Evolutionary conservation across 495 filamentous ascomycete species (phyloP), one percentile per base, ranked within the genome.

Genomic region (Monascus purpureus): DNA sequence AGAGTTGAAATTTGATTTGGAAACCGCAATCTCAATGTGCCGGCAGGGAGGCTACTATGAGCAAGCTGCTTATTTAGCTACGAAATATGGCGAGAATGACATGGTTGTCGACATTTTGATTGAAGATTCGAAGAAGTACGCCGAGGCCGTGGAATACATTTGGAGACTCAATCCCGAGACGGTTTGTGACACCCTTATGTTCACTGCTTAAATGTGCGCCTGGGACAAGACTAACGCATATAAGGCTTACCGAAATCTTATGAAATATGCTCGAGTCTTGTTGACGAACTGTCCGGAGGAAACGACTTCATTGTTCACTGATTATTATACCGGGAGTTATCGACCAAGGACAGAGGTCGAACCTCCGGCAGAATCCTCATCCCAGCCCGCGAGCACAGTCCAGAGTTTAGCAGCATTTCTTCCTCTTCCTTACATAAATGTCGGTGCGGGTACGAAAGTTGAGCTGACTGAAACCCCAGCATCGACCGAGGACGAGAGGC

Each of bases 21-120:
- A 96, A 38, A 97, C 92, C 5, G 92, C 92, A 2, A 97, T 96
- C 31, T 73, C 78, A 3, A 96, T 97, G 90, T 97, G 90, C 43
- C 74, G 92, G 12, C 90, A 97, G 58, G 92, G 86, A 14, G 86
- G 92, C n/a, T 97, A 97, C 51, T 88, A 77, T 47, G 83, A 94
- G 39, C 90, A 97, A 58, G 90, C 90, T 6, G 92, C 90, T 2
- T 96, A 90, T 47, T 68, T 97, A 28, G 88, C 90, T 8, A 82
- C 84, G 33, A 92, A 94, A 47, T 87, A 96, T 47, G 75, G 81
- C 4, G 92, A 97, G 47, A 82, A 90, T 43, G 86, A 93, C 19
- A 68, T 94, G 36, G 90, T 97, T 1, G 77, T 96, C 7, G 84
- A 93, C 50, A 93, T 97, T 25, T 49, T 97, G 32, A 87, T 96